Conservation (phyloP, 148 eudicot species). For the Dysphania ambrosioides region DNA sequence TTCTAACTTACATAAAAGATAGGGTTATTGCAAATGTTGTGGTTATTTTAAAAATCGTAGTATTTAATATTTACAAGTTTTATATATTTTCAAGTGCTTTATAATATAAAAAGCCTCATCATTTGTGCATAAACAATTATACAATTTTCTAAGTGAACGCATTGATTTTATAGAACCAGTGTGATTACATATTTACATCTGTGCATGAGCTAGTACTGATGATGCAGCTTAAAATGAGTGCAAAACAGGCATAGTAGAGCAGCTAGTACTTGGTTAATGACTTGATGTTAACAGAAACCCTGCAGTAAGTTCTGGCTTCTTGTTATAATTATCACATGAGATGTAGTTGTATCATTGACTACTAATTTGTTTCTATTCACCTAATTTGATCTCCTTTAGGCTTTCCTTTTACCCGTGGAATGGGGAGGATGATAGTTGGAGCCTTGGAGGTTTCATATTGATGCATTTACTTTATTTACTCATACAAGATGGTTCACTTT, state of each 20-base stretch:
- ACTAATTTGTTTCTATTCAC: conserved; percentile 18
- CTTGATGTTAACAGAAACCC: background rate
- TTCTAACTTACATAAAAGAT: too few relatives aligned
- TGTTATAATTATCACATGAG: conserved; percentile 23
- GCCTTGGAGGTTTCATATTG: background rate
- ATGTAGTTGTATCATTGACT: conserved; percentile 23
- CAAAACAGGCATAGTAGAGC: background rate
- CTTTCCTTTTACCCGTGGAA: background rate
- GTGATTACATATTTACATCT: too few relatives aligned
- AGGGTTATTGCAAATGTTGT: too few relatives aligned
- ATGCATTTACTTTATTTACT: background rate
- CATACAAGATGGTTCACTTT: conserved; percentile 21
- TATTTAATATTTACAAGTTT: too few relatives aligned
- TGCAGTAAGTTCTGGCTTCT: conserved; percentile 14
- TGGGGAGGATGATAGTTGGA: conserved; percentile 4
- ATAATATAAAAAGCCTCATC: too few relatives aligned
- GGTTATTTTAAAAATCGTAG: too few relatives aligned
- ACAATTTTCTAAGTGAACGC: background rate
- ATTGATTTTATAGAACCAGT: background rate
- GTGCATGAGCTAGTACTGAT: background rate
- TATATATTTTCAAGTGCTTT: too few relatives aligned
- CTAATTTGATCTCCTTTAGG: background rate
- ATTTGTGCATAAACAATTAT: too few relatives aligned
- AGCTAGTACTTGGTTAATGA: too few relatives aligned
- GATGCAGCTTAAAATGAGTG: background rate